Evolutionary conservation across 208 protist species (phyloP), one percentile per base, ranked within the genome.

Genomic region (Wallacemonas rigidus): DNA sequence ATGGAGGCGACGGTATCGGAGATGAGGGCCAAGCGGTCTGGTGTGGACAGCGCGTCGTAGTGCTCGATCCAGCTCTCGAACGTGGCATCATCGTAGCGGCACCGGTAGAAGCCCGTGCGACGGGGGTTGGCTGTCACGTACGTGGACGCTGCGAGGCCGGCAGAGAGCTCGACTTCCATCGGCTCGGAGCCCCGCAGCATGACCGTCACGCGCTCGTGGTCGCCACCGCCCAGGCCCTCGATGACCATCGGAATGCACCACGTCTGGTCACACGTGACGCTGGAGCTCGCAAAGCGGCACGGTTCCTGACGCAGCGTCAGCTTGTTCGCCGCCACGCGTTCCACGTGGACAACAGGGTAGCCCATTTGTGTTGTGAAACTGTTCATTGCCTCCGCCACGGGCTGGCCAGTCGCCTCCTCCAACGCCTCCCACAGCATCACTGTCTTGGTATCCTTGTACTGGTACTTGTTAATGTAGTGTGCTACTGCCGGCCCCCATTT

Each of bases 391-490:
- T 92, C 83, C 7, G 77, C 79, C 15, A 98, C 86, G 53, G 92
- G 82, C 60, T 92, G 72, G 40, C 93, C 83, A 35, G 92, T 93
- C 2, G 84, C 56, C 70, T 98, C 88, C 72, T 94, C 86, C 3
- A 98, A 74, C 11, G 95, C 90, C 64, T 89, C 81, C 98, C 98
- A 99, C n/a, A 99, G 80, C 82, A 99, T 95, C 67, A 92, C 81
- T 41, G 98, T 98, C 58, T 82, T 86, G 14, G 98, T 97, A 68
- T 98, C 98, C 39, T 76, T 71, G 79, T 95, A 99, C 35, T 73
- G 74, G 77, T 97, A 90, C 72, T 90, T 92, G 40, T 90, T 86
- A 43, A 99, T 92, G 87, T 99, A 99, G 65, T 90, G 75, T 2
- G 82, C 83, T 45, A 99, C 75, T 50, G 95, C 95, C 26, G 91